Evolutionary conservation across 1,139 yeast genomes (phyloP).

Genomic region (Suhomyces bribrorum): DNA sequence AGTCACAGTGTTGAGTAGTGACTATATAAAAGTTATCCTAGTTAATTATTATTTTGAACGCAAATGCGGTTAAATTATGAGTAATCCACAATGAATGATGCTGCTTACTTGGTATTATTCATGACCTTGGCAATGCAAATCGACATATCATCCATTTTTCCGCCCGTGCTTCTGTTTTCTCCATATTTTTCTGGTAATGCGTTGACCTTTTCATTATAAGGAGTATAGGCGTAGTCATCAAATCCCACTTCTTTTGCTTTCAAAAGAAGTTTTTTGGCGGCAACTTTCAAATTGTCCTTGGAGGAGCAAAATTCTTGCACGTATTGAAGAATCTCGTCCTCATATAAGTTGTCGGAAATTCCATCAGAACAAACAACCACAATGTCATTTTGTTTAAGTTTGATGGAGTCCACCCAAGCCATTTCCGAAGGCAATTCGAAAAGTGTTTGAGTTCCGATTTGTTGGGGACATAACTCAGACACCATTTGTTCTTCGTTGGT

Average conservation of each 20-base stretch:
- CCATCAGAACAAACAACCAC: conserved; percentile 56
- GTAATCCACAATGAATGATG: no score
- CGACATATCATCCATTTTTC: conserved; percentile 59
- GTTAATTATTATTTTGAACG: no score
- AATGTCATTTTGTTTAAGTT: conserved; percentile 44
- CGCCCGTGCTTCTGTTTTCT: conserved; percentile 46
- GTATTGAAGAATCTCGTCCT: conserved; percentile 45
- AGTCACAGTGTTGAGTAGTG: background rate
- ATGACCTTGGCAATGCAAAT: conserved; percentile 51
- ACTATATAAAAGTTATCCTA: no score
- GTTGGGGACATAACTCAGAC: conserved; percentile 52
- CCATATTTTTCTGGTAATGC: conserved; percentile 39
- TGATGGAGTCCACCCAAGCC: conserved; percentile 49
- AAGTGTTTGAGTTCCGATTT: conserved; percentile 56
- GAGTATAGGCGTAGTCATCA: conserved; percentile 56
- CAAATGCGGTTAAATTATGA: no score
- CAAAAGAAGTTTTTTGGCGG: conserved; percentile 41
- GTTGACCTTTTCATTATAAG: conserved; percentile 55
- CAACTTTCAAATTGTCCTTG: conserved; percentile 35
- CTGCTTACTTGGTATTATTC: conserved; percentile 16
- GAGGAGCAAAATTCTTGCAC: conserved; percentile 33
- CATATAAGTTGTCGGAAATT: conserved; percentile 53
- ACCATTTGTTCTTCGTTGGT: conserved; percentile 53
- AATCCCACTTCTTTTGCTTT: conserved; percentile 54
- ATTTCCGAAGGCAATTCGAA: conserved; percentile 48